Evolutionary conservation across 345 rosid genomes (phyloP).

Genomic region (Citropsis articulata): DNA sequence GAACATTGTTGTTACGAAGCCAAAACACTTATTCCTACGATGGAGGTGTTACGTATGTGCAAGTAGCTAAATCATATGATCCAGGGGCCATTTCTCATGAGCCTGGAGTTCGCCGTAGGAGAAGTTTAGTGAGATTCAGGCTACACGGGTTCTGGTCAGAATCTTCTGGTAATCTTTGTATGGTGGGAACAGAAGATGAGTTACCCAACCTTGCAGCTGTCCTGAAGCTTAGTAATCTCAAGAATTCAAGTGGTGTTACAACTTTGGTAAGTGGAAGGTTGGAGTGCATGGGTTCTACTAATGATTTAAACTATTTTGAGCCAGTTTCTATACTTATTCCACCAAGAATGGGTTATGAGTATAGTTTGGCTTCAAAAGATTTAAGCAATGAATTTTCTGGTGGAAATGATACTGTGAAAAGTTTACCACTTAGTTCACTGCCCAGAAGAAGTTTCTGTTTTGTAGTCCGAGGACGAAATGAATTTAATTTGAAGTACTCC

Average conservation of each 20-base stretch:
- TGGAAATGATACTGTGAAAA: slow-evolving; percentile 8
- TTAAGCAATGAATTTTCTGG: slow-evolving; percentile 1
- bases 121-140: slow-evolving; percentile 20
- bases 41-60: background rate
- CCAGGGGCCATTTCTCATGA: background rate
- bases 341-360: slow-evolving; percentile 27
- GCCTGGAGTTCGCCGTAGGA: background rate
- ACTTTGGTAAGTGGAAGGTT: slow-evolving; percentile 44
- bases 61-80: background rate
- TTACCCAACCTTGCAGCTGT: slow-evolving; percentile 22
- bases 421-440: slow-evolving; percentile 6
- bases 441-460: slow-evolving; percentile 19
- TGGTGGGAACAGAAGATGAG: slow-evolving; percentile 41
- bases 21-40: background rate
- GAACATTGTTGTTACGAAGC: slow-evolving; percentile 5
- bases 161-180: slow-evolving; percentile 43
- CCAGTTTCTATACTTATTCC: slow-evolving; percentile 36
- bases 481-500: slow-evolving; percentile 22
- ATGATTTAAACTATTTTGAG: slow-evolving; percentile 30
- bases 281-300: slow-evolving; percentile 29
- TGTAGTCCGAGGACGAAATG: slow-evolving; percentile 6
- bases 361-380: slow-evolving; percentile 18
- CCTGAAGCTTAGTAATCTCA: slow-evolving; percentile 41
- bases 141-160: slow-evolving; percentile 49
- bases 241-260: slow-evolving; percentile 22